Evolutionary conservation across 2,329 filamentous ascomycete genomes (phyloP).

Genomic region (Hypoxylon sp.): DNA sequence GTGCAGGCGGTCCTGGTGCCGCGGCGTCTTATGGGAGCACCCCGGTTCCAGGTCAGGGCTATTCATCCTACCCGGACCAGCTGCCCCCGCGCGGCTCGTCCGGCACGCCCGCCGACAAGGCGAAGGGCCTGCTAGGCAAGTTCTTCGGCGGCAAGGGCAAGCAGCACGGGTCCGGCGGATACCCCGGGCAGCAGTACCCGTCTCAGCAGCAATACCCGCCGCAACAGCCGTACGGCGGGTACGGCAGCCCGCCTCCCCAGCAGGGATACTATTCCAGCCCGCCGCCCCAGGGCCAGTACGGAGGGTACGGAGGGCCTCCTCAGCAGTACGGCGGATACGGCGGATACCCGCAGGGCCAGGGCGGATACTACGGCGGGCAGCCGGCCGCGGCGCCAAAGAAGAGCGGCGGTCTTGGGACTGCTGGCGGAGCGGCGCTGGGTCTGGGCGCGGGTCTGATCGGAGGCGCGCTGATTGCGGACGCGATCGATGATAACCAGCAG

Average conservation of each 20-base stretch:
- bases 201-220: conserved; percentile 53
- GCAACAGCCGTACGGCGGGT: conserved; percentile 55
- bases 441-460: conserved; percentile 86
- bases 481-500: conserved; percentile 74
- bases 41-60: conserved; percentile 49
- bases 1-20: conserved; percentile 31
- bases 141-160: conserved; percentile 54
- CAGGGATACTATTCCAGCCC: conserved; percentile 56
- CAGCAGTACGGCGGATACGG: conserved; percentile 51
- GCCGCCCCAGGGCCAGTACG: conserved; percentile 57
- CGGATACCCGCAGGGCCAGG: conserved; percentile 46
- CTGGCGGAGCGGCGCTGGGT: conserved; percentile 82
- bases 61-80: conserved; percentile 57
- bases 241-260: conserved; percentile 55
- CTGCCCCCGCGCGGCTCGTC: conserved; percentile 59
- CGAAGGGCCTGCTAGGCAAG: conserved; percentile 57
- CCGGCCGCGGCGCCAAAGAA: conserved; percentile 60
- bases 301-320: conserved; percentile 50
- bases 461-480: conserved; percentile 78
- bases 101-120: conserved; percentile 58
- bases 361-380: conserved; percentile 47
- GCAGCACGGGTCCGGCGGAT: conserved; percentile 52
- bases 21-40: conserved; percentile 56
- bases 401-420: conserved; percentile 73
- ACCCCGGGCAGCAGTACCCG: conserved; percentile 49